Conservation (phyloP, 768 basidiomycete genomes). For the Termitomyces sp. region DNA sequence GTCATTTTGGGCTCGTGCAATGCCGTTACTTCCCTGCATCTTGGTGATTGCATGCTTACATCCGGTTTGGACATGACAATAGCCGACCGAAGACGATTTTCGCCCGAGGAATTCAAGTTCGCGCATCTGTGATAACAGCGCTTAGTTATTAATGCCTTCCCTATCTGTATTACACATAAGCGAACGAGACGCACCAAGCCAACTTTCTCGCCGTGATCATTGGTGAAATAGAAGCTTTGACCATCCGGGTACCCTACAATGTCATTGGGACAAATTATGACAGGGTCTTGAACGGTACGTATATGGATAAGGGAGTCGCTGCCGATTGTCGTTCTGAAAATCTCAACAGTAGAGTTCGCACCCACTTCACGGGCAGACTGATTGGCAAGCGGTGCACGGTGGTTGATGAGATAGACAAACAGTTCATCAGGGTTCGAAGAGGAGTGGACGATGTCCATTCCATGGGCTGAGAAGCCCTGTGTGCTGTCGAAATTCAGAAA, state of each 20-base stretch:
- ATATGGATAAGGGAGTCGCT: constrained; percentile 46
- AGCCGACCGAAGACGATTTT: constrained; percentile 49
- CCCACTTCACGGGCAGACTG: constrained; percentile 40
- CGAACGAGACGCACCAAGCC: constrained; percentile 40
- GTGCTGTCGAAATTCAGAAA: constrained; percentile 33
- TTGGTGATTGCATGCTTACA: constrained; percentile 57
- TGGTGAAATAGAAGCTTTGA: constrained; percentile 65
- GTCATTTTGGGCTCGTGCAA: constrained; percentile 52
- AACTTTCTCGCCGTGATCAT: constrained; percentile 56
- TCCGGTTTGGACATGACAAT: constrained; percentile 56
- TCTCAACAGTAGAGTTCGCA: constrained; percentile 70
- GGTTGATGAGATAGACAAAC: constrained; percentile 71
- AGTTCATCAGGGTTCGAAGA: constrained; percentile 42
- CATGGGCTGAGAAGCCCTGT: constrained; percentile 54
- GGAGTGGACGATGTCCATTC: constrained; percentile 67
- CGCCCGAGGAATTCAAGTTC: constrained; percentile 21
- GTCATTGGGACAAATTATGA: constrained; percentile 68
- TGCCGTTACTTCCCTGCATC: constrained; percentile 61
- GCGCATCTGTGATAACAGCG: constrained; percentile 16
- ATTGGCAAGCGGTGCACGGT: constrained; percentile 47
- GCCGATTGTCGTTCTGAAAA: constrained; percentile 55
- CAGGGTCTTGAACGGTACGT: constrained; percentile 51
- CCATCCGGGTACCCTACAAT: constrained; percentile 64
- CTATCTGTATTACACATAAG: not conserved
- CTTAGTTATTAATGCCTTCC: not conserved